Evolutionary conservation across 129 eudicot species (phyloP).

Genomic region (Flaveria ramosissima): DNA sequence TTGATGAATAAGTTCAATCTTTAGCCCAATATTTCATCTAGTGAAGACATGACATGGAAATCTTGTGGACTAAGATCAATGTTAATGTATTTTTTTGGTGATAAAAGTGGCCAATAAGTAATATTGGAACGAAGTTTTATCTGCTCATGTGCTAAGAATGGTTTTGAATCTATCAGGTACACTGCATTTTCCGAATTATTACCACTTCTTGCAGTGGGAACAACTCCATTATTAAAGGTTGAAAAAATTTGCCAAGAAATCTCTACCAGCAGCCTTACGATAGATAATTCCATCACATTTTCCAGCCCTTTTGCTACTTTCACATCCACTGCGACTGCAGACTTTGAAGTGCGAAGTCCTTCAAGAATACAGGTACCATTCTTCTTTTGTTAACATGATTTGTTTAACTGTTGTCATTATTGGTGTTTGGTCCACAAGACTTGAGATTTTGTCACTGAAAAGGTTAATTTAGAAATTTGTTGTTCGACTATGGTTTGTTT

Average conservation of each 20-base stretch:
- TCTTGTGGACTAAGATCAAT: background rate
- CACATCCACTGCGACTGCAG: slow-evolving; percentile 79
- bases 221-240: slow-evolving; percentile 80
- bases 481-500: background rate
- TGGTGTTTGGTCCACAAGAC: background rate
- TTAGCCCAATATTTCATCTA: background rate
- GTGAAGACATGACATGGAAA: background rate
- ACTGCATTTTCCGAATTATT: slow-evolving; percentile 95
- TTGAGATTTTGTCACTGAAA: background rate
- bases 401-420: background rate
- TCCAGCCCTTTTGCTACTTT: slow-evolving; percentile 84
- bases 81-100: background rate
- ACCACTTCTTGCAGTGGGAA: slow-evolving; percentile 91
- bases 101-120: background rate
- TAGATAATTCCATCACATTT: slow-evolving; percentile 74
- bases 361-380: slow-evolving; percentile 80
- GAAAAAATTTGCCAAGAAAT: slow-evolving; percentile 72
- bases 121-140: background rate
- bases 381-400: slow-evolving; percentile 16
- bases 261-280: slow-evolving; percentile 53
- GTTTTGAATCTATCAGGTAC: slow-evolving; percentile 61
- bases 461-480: background rate
- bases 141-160: slow-evolving; percentile 7
- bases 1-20: background rate
- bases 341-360: slow-evolving; percentile 86